Conservation (phyloP, 2,329 filamentous ascomycete genomes). For the Sclerotinia borealis region DNA sequence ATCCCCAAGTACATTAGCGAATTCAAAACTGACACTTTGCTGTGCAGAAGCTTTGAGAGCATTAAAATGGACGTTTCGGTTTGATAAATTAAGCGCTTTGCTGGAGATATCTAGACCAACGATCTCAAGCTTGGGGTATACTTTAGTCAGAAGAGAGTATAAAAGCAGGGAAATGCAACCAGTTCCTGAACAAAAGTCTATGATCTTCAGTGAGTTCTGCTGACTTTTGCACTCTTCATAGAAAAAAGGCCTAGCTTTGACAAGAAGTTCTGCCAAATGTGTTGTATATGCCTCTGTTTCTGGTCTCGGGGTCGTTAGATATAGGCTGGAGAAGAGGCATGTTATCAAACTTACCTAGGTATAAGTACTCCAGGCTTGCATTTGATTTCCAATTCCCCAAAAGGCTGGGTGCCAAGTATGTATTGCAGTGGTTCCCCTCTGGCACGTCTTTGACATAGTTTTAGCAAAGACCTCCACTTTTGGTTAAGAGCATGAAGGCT, state of each 20-base stretch:
- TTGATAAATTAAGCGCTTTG: slow-evolving; percentile 58
- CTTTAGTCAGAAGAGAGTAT: slow-evolving; percentile 49
- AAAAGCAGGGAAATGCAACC: slow-evolving; percentile 84
- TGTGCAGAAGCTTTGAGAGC: slow-evolving; percentile 23
- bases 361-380: slow-evolving; percentile 78
- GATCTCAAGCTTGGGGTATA: slow-evolving; percentile 46
- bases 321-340: not conserved
- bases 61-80: slow-evolving; percentile 55
- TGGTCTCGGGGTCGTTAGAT: slow-evolving; percentile 36
- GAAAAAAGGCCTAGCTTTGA: not conserved
- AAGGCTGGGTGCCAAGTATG: slow-evolving; percentile 79
- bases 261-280: slow-evolving; percentile 40
- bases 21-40: not conserved
- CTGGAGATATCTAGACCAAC: slow-evolving; percentile 69
- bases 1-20: not conserved
- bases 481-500: slow-evolving; percentile 12
- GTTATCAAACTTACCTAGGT: slow-evolving; percentile 50
- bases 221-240: not conserved
- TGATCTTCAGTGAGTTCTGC: slow-evolving; percentile 45
- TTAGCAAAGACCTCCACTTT: slow-evolving; percentile 27
- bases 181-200: slow-evolving; percentile 87
- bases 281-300: slow-evolving; percentile 67
- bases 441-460: slow-evolving; percentile 45
- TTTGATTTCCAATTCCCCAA: slow-evolving; percentile 73
- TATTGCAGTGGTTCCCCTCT: slow-evolving; percentile 80